Percentiles rank a stretch among this genome's conserved stretches.
These are phyloP conservation scores for Misopates orontium DNA, from an alignment of 257 asterid species.

Conservation along the genomic window DNA sequence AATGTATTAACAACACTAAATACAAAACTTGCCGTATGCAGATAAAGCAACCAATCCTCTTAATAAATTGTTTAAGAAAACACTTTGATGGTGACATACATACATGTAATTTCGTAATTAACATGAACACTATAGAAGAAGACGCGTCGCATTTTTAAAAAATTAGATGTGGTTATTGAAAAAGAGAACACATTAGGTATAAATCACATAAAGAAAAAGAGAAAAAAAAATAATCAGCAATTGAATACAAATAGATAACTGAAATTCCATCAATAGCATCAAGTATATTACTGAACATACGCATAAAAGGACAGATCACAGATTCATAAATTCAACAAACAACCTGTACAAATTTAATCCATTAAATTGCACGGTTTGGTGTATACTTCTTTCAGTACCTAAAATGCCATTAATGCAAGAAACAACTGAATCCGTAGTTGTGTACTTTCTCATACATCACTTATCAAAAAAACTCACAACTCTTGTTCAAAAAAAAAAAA, in stretches of 20 bases:
- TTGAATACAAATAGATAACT: too few relatives aligned
- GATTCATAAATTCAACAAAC: constrained; percentile 24
- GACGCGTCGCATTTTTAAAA: constrained; percentile 2
- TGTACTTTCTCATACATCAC: neutral
- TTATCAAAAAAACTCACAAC: too few relatives aligned
- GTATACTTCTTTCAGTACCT: neutral
- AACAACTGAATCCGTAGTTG: neutral
- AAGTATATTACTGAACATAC: neutral
- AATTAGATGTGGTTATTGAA: neutral
- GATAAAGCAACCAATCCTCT: constrained; percentile 14
- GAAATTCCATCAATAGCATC: neutral
- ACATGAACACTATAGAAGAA: constrained; percentile 17
- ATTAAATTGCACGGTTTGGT: neutral
- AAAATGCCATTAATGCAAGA: neutral
- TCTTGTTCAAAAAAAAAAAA: too few relatives aligned
- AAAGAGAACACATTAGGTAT: neutral
- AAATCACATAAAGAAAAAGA: too few relatives aligned
- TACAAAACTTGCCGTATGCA: constrained; percentile 28
- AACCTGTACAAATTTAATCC: neutral
- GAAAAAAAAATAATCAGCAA: neutral
- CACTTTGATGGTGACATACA: constrained; percentile 38
- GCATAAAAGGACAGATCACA: constrained; percentile 4
- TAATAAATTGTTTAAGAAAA: neutral
- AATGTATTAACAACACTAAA: constrained; percentile 21
- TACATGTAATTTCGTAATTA: neutral